Evolutionary conservation across 73 alveolate species (phyloP), one percentile per base, ranked within the genome.

Genomic region (Paramecium octaurelia): DNA sequence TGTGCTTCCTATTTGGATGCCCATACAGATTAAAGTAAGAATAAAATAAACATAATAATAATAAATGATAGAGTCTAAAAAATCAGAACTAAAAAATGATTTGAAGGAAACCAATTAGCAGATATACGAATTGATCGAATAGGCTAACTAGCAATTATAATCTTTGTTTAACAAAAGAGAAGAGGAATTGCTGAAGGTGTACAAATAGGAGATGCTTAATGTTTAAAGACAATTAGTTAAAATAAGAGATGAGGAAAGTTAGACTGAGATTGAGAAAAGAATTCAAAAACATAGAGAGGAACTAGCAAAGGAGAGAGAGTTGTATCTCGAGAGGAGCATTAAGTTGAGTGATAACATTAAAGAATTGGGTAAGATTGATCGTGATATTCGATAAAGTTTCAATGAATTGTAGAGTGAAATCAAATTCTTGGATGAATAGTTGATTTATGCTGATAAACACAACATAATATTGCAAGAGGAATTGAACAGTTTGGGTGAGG

Each of bases 361-460:
- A 80, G 73, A 80, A 20, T 48, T 80, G 34, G 48, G 91, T 23
- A 46, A 40, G 24, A 40, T 42, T 23, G 91, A 80, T 23, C 48
- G 57, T 38, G 70, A 80, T 21, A 46, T 80, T 18, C 29, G 43
- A 43, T 42, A 23, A 40, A 80, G 73, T 44, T 44, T 27, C 6
- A 27, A 80, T 31, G 91, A 80, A 80, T 43, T 80, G 23, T 21
- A 31, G 16, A 44, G 76, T 42, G 91, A 80, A 20, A 80, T 80
- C 48, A 80, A 80, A 44, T 80, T 80, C 24, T 80, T 80, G 24
- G 91, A 80, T 80, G 91, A 80, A 46, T 80, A 80, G 46, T 48
- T 80, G 29, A 80, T 80, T 7, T 80, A 80, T 80, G 91, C 91
- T 20, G 91, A 80, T 21, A 80, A 80, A 80, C 91, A 80, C 23